Evolutionary conservation across 306 rosid species (phyloP), one percentile per base, ranked within the genome.

Genomic region (cucumber (Cucumis sativus)): DNA sequence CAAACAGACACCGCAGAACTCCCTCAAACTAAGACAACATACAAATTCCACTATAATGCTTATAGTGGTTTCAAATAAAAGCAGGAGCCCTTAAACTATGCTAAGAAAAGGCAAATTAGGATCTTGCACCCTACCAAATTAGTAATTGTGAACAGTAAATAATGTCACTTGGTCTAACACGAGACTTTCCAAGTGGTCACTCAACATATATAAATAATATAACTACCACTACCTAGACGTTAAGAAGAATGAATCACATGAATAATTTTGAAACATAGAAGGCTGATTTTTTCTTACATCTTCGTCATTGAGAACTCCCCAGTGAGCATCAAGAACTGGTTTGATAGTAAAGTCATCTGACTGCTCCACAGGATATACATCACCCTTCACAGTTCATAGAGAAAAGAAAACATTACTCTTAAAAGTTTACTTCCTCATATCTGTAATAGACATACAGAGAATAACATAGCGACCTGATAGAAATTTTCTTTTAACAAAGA

Each of bases 351-450:
- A 80, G 45, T 70, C 83, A 51, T 83, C 79, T 12, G 80, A 85
- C 3, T 84, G 87, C 87, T 85, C 89, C 79, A 88, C 86, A 0
- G 91, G 91, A 75, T 88, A 88, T 63, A 88, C 91, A 76, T 88
- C 91, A 25, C 91, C 91, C 91, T 88, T 78, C 52, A 62, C 20
- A 60, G 39, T 88, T 80, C 52, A 62, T 28, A 60, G 39, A 64
- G 62, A 74, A 17, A 52, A 51, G 37, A 33, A 51, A 74, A 39
- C 33, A 40, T 39, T 20, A 68, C 56, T n/a, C 13, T 21, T 43
- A 11, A n/a, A 68, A 68, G 37, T 68, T 68, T 11, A 68, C 74
- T 68, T 11, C 8, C 15, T 20, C 16, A 20, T 12, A 21, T 43
- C 55, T 43, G 56, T 11, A 67, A 66, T 41, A 41, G 33, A 43